Conservation (phyloP, 2,329 filamentous ascomycete genomes). For the Trichoderma asperellum region DNA sequence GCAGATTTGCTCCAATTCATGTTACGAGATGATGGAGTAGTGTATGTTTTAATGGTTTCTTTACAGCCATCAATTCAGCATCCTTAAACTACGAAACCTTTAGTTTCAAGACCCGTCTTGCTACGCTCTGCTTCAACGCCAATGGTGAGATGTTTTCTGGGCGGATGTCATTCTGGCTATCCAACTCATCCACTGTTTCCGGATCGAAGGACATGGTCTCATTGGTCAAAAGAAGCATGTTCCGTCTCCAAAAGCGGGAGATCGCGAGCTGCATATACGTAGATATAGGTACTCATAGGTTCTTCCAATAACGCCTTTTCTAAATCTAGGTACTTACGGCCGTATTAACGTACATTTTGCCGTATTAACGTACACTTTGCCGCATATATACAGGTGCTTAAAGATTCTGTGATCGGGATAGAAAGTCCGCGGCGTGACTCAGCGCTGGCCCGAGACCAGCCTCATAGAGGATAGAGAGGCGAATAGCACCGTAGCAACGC, state of each 20-base stretch:
- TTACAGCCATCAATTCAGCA: too few species aligned
- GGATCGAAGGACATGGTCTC: too few species aligned
- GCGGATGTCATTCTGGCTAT: too few species aligned
- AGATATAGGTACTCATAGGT: neutral
- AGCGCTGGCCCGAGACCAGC: neutral
- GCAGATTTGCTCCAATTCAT: neutral
- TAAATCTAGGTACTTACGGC: neutral
- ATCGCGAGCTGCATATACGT: neutral
- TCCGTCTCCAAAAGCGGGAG: neutral
- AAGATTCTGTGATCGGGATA: neutral
- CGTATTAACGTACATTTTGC: neutral
- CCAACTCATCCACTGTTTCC: too few species aligned
- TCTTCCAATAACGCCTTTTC: neutral
- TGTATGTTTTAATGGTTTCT: too few species aligned
- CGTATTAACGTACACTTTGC: neutral
- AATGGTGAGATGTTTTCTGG: too few species aligned
- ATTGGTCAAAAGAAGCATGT: neutral
- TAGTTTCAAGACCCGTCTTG: too few species aligned
- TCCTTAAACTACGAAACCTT: too few species aligned
- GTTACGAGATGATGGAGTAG: too few species aligned
- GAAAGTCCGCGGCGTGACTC: neutral
- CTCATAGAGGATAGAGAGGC: neutral
- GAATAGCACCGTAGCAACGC: neutral
- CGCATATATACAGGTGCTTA: neutral
- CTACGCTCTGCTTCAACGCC: too few species aligned